Evolutionary conservation across 257 asterid species (phyloP).

Genomic region (Ligustrum vulgare): DNA sequence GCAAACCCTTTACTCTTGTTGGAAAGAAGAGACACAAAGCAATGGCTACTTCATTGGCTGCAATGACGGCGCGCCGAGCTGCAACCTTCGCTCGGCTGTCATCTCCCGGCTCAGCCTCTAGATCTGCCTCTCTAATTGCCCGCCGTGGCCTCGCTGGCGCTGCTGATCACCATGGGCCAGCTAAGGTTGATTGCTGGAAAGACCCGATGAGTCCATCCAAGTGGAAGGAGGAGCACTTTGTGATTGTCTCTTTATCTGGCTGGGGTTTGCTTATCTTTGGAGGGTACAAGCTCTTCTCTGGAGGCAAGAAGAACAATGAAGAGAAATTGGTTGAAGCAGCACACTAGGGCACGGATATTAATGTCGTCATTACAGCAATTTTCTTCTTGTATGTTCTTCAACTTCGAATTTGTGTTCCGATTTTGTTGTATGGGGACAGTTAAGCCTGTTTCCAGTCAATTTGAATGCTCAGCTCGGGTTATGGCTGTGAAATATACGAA

Average conservation of each 20-base stretch:
- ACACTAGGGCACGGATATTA: constrained; percentile 34
- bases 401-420: constrained; percentile 14
- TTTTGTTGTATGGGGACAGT: constrained; percentile 29
- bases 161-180: constrained; percentile 79
- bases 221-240: constrained; percentile 94
- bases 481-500: constrained; percentile 22
- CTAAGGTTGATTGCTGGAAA: constrained; percentile 63
- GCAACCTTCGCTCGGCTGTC: constrained; percentile 52
- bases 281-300: constrained; percentile 57
- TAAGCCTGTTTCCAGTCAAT: constrained; percentile 22
- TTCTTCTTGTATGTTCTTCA: constrained; percentile 33
- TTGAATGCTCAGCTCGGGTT: constrained; percentile 24
- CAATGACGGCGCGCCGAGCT: constrained; percentile 64
- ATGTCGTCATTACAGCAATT: constrained; percentile 18
- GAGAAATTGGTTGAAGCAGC: constrained; percentile 59
- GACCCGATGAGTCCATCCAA: constrained; percentile 78
- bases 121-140: constrained; percentile 43
- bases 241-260: constrained; percentile 73
- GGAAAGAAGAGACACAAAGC: constrained; percentile 11
- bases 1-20: constrained; percentile 22
- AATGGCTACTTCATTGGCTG: too few species aligned
- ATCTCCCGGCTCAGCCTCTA: constrained; percentile 37
- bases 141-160: constrained; percentile 82
- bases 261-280: constrained; percentile 66
- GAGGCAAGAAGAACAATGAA: constrained; percentile 67